Base-by-base conservation (phyloP, 768 basidiomycete species). In the Auricularia sp. region DNA sequence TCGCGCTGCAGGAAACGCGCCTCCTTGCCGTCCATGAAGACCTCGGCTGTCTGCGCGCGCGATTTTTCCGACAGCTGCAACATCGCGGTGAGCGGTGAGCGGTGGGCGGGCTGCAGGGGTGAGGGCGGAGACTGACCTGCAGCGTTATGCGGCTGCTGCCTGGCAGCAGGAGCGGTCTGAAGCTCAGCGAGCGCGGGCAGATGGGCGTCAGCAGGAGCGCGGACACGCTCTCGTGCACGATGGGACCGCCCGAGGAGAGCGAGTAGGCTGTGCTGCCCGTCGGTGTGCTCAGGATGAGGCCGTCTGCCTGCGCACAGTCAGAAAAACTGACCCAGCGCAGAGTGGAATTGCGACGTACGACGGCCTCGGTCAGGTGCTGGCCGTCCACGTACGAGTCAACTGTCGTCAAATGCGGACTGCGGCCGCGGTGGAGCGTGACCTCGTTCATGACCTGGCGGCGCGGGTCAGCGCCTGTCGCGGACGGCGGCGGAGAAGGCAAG, bases 201-300 rank as follows among this genome's bases (percentile, higher is more conserved):
- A 98, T 96, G n/a, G 95, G 95, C 1, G 95, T 96, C 51, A 98
- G 78, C 14, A 98, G 89, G 62, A 97, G 82, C 1, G 94, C 91
- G 66, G 90, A 90, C 45, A 95, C 78, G 2, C 91, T 92, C 2
- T 95, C 95, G 68, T 97, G 95, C 0, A 97, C 93, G 69, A 98
- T 97, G 3, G 95, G 95, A 33, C 95, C 95, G 39, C 95, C 95
- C 0, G 94, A 92, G 3, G 94, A 96, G 29, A 98, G 81, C 0
- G 94, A 97, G 75, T 98, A 97, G 16, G 95, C 95, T 3, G 95
- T 97, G 24, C 94, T 97, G 5, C 95, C 95, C 2, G 95, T 98
- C 24, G 95, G 95, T 1, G 95, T 98, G 6, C 94, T 94, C 63
- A 98, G 86, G 64, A 97, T 94, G 66, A 97, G 78, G 44, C 95